Percentiles rank a stretch among this genome's conserved stretches.
phyloP scores from a whole-genome alignment of 169 alveolate genomes.

The Cryptosporidium bovis region DNA sequence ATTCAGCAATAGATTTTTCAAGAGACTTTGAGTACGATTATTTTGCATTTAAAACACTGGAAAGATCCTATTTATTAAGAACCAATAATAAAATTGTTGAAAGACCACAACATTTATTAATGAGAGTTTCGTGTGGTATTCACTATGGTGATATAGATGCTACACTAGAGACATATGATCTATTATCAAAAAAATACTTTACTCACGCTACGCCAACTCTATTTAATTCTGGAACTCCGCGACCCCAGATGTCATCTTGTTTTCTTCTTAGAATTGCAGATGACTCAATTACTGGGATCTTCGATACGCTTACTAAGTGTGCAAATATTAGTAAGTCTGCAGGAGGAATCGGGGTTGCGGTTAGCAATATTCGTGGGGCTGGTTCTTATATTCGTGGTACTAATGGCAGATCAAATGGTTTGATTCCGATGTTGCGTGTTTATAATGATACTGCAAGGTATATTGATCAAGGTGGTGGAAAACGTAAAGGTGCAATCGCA shows the following conservation, averaged over 20 bases:
- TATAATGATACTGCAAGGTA: slow-evolving; percentile 90
- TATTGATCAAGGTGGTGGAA: slow-evolving; percentile 90
- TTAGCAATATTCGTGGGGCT: slow-evolving; percentile 94
- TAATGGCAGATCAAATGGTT: slow-evolving; percentile 97
- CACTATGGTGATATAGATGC: slow-evolving; percentile 95
- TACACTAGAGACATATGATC: slow-evolving; percentile 92
- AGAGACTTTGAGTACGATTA: slow-evolving; percentile 96
- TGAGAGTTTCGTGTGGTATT: slow-evolving; percentile 98
- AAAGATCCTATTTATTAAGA: slow-evolving; percentile 92
- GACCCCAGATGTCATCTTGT: slow-evolving; percentile 97
- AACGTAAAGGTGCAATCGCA: slow-evolving; percentile 98
- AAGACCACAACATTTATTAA: slow-evolving; percentile 97
- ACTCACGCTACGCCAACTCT: slow-evolving; percentile 99
- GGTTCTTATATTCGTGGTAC: slow-evolving; percentile 97
- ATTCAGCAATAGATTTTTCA: slow-evolving; percentile 91
- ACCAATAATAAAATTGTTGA: slow-evolving; percentile 93
- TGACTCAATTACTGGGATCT: slow-evolving; percentile 98
- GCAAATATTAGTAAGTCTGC: slow-evolving; percentile 98
- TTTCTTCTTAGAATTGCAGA: slow-evolving; percentile 93
- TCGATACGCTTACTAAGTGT: slow-evolving; percentile 93
- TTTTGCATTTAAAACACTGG: slow-evolving; percentile 98
- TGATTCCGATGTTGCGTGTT: slow-evolving; percentile 98
- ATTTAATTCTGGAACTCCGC: slow-evolving; percentile 96
- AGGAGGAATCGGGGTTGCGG: slow-evolving; percentile 98
- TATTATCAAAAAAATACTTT: slow-evolving; percentile 94